Conservation (phyloP, 2,329 filamentous ascomycete species). For the Aspergillus unguis region DNA sequence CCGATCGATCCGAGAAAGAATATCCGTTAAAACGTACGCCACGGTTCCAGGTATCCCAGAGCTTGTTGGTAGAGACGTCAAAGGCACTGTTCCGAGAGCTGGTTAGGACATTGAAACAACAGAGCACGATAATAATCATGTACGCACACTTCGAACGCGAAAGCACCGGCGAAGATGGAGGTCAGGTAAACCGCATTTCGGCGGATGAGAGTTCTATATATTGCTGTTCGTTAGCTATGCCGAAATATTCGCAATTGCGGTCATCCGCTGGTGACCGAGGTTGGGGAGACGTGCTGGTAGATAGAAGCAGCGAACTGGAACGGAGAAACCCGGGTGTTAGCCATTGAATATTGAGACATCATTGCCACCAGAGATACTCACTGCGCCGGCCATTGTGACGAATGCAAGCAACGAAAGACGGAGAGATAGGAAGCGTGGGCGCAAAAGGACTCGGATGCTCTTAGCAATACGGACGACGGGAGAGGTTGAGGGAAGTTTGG, state of each 20-base stretch:
- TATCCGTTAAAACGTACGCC: conserved; percentile 64
- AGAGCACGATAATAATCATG: neutral
- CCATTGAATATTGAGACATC: conserved; percentile 34
- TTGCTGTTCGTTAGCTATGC: conserved; percentile 17
- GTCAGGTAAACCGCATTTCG: conserved; percentile 85
- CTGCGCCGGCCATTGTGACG: conserved; percentile 56
- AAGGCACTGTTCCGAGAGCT: conserved; percentile 62
- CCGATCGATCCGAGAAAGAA: neutral
- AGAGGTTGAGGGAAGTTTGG: conserved; percentile 24
- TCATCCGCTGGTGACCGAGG: conserved; percentile 10
- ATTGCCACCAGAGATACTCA: conserved; percentile 39
- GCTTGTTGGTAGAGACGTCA: conserved; percentile 73
- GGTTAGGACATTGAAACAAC: conserved; percentile 17
- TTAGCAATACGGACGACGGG: conserved; percentile 17
- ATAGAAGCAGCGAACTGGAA: conserved; percentile 52
- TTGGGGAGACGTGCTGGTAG: conserved; percentile 56
- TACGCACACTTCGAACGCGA: conserved; percentile 88
- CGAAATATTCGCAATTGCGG: conserved; percentile 2
- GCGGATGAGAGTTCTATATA: conserved; percentile 71
- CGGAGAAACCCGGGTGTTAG: conserved; percentile 28
- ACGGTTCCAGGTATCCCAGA: conserved; percentile 89
- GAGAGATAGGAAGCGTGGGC: conserved; percentile 21
- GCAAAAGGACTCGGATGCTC: conserved; percentile 19
- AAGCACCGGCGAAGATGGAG: conserved; percentile 80
- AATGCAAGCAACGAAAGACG: conserved; percentile 17